Evolutionary conservation across 257 asterid genomes (phyloP).

Genomic region (Gentiana dahurica): DNA sequence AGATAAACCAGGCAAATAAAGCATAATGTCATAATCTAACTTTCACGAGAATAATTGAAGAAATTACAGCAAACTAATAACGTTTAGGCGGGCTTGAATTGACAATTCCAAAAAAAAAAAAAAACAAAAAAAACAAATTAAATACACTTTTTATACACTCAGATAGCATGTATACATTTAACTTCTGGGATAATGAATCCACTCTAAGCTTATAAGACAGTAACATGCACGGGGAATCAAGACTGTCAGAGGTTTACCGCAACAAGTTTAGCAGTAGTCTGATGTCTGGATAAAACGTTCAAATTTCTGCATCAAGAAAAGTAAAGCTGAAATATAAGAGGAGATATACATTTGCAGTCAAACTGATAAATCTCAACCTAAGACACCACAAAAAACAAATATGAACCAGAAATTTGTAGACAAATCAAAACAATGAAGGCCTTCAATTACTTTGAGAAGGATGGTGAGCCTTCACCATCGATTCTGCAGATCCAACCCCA

Average conservation of each 20-base stretch:
- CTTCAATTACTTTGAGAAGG: slow-evolving; percentile 55
- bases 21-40: too few species aligned
- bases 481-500: slow-evolving; percentile 98
- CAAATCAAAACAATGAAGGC: slow-evolving; percentile 1
- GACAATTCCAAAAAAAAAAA: too few species aligned
- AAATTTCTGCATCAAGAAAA: slow-evolving; percentile 48
- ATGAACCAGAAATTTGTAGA: background rate
- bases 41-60: too few species aligned
- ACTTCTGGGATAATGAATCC: too few species aligned
- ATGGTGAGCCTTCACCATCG: slow-evolving; percentile 45
- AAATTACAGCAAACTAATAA: too few species aligned
- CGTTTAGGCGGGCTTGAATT: too few species aligned
- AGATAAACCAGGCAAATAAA: too few species aligned
- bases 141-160: too few species aligned
- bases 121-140: too few species aligned
- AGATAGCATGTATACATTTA: too few species aligned
- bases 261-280: slow-evolving; percentile 51
- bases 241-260: slow-evolving; percentile 46
- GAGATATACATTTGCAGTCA: background rate
- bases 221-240: background rate
- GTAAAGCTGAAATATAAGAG: background rate
- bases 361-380: background rate
- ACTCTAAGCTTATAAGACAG: too few species aligned
- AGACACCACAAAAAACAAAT: background rate
- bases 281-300: slow-evolving; percentile 61